Evolutionary conservation across 331 rosid genomes (phyloP).

Genomic region (Rhamnella rubrinervis): DNA sequence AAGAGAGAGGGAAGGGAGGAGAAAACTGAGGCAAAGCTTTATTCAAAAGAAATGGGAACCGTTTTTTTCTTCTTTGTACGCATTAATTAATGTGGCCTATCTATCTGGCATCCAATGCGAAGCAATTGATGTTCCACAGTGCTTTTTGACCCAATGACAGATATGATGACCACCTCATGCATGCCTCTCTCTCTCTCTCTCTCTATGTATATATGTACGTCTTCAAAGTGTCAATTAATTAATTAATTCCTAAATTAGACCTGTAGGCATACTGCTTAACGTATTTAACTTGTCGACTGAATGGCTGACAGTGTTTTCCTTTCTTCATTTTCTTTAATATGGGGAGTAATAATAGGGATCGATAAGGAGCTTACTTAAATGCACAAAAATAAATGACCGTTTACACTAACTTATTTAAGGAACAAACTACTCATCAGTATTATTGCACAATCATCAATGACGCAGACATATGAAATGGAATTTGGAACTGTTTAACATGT

Average conservation of each 20-base stretch:
- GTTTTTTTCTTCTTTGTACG: not conserved
- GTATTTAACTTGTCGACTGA: not conserved
- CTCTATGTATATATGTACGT: not conserved
- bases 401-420: too few species aligned
- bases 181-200: not conserved
- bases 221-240: not conserved
- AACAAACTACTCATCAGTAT: too few species aligned
- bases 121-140: constrained; percentile 19
- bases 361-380: too few species aligned
- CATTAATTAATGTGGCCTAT: constrained; percentile 13
- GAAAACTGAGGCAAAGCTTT: not conserved
- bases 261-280: not conserved
- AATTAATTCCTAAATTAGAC: not conserved
- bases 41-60: constrained; percentile 5
- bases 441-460: too few species aligned
- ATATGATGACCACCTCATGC: constrained; percentile 11
- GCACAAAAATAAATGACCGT: not conserved
- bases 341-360: too few species aligned
- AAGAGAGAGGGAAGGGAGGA: not conserved
- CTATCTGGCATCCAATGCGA: constrained; percentile 26
- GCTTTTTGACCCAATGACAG: constrained; percentile 10
- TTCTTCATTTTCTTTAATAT: too few species aligned
- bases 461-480: too few species aligned
- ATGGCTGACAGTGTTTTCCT: not conserved
- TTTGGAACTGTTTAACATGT: too few species aligned